Evolutionary conservation across 2,329 filamentous ascomycete genomes (phyloP), one percentile per base, ranked within the genome.

Genomic region (Stagonosporopsis vannaccii): DNA sequence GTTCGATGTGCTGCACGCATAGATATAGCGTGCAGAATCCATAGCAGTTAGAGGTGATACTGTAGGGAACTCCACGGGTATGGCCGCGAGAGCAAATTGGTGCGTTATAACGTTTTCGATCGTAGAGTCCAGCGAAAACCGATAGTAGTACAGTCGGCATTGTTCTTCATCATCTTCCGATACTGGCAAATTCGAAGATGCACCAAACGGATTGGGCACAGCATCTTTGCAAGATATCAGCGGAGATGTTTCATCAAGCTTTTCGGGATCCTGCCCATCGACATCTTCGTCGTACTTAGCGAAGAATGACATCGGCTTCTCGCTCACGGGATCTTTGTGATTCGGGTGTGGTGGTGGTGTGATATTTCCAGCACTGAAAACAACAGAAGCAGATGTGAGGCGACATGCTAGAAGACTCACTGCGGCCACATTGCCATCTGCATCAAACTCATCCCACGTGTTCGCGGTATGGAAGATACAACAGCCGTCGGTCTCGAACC

Each of bases 401-500:
- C 89, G 84, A 61, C 88, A 90, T 1, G 83, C 85, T 1, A 91
- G 78, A 66, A 91, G 82, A 64, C 87, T 86, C 4, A 90, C 85
- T 0, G 79, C 76, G 15, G 66, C 66, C 0, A 78, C 65, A 55
- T 76, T 57, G 11, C 68, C 66, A 19, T 70, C 61, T 1, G 66
- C 23, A 15, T 74, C 58, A 1, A 71, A 60, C 4, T 82, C 80
- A 48, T 90, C 86, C 89, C 88, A 91, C 1, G 85, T 84, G 62
- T 90, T 90, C 0, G 87, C 88, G 0, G 87, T 89, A 65, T 91
- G 89, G 59, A 90, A 90, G 40, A 91, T 88, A 63, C 87, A 86
- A 64, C 87, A 90, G 6, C 86, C 80, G 11, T 83, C 82, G 0
- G 87, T 90, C 72, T 88, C 83, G 58, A 88, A 90, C 87, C 88